Percentiles rank a stretch among this genome's conserved stretches.
Evolutionary conservation across 129 eudicot species (phyloP).

Genomic region (Helichrysum umbraculigerum): DNA sequence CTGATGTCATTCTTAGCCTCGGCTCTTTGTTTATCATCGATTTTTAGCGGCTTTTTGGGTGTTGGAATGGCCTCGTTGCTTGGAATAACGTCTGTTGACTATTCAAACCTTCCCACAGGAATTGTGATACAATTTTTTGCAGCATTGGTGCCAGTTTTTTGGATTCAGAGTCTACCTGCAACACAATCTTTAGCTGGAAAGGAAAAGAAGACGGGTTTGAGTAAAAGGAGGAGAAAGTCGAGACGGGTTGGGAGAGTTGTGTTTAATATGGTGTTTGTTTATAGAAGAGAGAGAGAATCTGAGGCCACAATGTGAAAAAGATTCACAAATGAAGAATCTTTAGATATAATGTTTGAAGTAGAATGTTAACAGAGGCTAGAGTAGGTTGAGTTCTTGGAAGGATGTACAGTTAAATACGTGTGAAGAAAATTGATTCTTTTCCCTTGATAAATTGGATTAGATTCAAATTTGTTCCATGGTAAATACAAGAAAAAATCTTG

Average conservation of each 20-base stretch:
- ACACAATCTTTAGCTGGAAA: slow-evolving; percentile 38
- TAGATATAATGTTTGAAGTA: slow-evolving; percentile 2
- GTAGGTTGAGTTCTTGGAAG: slow-evolving; percentile 21
- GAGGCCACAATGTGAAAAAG: slow-evolving; percentile 48
- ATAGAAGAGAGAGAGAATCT: slow-evolving; percentile 60
- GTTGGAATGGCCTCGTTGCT: slow-evolving; percentile 85
- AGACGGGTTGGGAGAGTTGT: slow-evolving; percentile 69
- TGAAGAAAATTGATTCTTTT: slow-evolving; percentile 14
- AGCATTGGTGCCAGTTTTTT: slow-evolving; percentile 67
- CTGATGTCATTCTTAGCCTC: slow-evolving; percentile 87
- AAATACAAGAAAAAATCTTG: background rate
- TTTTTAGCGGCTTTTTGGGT: slow-evolving; percentile 80
- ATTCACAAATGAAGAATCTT: slow-evolving; percentile 13
- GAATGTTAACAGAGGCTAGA: slow-evolving; percentile 5
- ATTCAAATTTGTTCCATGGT: slow-evolving; percentile 3
- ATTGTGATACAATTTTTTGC: slow-evolving; percentile 71
- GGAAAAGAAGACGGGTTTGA: slow-evolving; percentile 56
- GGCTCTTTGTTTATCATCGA: slow-evolving; percentile 79
- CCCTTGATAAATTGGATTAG: background rate
- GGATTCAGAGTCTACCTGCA: slow-evolving; percentile 60
- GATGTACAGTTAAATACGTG: slow-evolving; percentile 25
- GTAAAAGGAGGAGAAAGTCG: slow-evolving; percentile 53
- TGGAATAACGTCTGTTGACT: slow-evolving; percentile 68
- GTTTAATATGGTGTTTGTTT: slow-evolving; percentile 46
- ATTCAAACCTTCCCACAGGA: slow-evolving; percentile 68